Evolutionary conservation across 768 basidiomycete species (phyloP).

Genomic region (Sarcomyxa edulis): DNA sequence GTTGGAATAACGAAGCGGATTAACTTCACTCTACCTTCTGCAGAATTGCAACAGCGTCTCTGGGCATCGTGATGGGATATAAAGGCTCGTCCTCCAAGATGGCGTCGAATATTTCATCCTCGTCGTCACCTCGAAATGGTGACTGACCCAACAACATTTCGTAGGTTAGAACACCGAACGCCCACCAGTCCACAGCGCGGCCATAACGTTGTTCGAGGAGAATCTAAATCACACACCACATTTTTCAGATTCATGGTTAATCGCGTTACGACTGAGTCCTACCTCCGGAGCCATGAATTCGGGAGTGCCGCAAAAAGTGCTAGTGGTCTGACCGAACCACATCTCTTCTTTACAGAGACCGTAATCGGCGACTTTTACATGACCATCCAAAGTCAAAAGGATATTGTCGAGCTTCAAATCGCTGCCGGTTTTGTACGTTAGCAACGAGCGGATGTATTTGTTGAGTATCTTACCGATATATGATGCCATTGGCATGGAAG

Average conservation of each 20-base stretch:
- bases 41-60: constrained; percentile 91
- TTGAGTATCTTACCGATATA: constrained; percentile 73
- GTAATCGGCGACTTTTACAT: constrained; percentile 98
- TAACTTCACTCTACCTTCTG: constrained; percentile 61
- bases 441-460: not conserved
- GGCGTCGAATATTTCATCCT: constrained; percentile 99
- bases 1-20: constrained; percentile 5
- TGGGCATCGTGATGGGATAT: constrained; percentile 99
- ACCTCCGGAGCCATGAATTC: constrained; percentile 99
- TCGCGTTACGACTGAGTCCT: constrained; percentile 11
- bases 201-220: constrained; percentile 98
- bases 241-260: not conserved
- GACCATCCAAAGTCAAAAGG: constrained; percentile 91
- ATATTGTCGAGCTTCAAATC: constrained; percentile 99
- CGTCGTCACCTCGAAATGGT: constrained; percentile 98
- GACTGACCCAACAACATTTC: constrained; percentile 99
- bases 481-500: constrained; percentile 98
- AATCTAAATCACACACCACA: constrained; percentile 66
- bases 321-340: constrained; percentile 94
- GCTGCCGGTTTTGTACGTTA: constrained; percentile 30
- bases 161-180: constrained; percentile 96
- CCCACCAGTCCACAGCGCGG: constrained; percentile 99
- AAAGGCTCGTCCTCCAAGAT: constrained; percentile 97
- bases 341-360: constrained; percentile 99
- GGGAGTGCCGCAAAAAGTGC: constrained; percentile 98